These are phyloP conservation scores for Xylaria sp. DNA, from an alignment of 2,329 filamentous ascomycete genomes.

Conservation along the genomic window DNA sequence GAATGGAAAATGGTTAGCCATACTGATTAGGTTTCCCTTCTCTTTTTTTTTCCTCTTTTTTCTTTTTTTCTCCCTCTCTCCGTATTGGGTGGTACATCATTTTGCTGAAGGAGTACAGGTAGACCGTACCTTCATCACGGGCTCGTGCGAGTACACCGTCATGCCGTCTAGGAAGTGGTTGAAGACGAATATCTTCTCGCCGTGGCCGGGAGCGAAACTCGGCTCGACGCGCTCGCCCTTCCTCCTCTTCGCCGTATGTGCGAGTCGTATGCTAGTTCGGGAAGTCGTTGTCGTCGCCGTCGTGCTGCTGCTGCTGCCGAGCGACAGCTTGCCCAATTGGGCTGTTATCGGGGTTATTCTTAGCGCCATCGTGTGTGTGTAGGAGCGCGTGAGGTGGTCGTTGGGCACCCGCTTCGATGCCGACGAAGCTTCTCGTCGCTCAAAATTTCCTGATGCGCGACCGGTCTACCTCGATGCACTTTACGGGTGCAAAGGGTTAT, in stretches of 20 bases:
- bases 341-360: constrained; percentile 52
- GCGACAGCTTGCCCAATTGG: constrained; percentile 57
- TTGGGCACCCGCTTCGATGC: constrained; percentile 15
- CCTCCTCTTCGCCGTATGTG: constrained; percentile 37
- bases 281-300: constrained; percentile 35
- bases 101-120: background rate
- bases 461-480: background rate
- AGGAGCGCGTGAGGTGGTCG: constrained; percentile 11
- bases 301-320: constrained; percentile 29
- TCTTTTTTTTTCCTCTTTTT: background rate
- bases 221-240: constrained; percentile 37
- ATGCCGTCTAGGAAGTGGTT: constrained; percentile 62
- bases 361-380: constrained; percentile 49
- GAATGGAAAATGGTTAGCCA: constrained; percentile 14
- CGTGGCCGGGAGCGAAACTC: constrained; percentile 55
- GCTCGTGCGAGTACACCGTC: constrained; percentile 63
- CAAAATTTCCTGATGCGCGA: constrained; percentile 33
- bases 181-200: constrained; percentile 69
- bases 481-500: background rate
- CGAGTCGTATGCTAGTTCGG: constrained; percentile 57
- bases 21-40: background rate
- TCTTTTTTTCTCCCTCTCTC: background rate
- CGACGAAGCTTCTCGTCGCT: constrained; percentile 28
- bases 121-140: constrained; percentile 58
- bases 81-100: background rate